Evolutionary conservation across 345 rosid species (phyloP).

Genomic region (Euphorbia pulcherrima): DNA sequence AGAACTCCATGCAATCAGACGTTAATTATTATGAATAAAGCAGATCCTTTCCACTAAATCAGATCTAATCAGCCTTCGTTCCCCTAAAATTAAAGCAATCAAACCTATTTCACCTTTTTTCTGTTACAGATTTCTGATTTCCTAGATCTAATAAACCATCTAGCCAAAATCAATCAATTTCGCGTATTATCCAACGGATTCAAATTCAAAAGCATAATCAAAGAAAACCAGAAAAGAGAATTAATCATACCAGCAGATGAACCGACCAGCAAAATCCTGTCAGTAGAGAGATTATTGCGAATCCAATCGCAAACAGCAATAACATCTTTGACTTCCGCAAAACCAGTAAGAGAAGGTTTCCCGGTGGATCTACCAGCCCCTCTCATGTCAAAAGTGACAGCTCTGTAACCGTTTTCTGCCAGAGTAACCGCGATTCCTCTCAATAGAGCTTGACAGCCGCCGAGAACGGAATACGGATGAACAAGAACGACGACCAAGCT

Average conservation of each 20-base stretch:
- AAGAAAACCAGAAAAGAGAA: neutral
- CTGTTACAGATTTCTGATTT: conserved; percentile 9
- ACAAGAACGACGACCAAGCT: conserved; percentile 65
- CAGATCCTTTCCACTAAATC: conserved; percentile 1
- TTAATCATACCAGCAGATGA: conserved; percentile 73
- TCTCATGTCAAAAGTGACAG: conserved; percentile 90
- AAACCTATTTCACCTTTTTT: no score
- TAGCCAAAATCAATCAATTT: neutral
- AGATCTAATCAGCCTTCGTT: neutral
- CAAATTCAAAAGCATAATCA: neutral
- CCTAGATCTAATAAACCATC: conserved; percentile 30
- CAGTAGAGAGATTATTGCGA: conserved; percentile 37
- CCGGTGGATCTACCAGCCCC: conserved; percentile 89
- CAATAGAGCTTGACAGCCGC: conserved; percentile 74
- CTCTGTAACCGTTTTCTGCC: conserved; percentile 49
- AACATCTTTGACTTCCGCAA: conserved; percentile 78
- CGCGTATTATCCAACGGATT: neutral
- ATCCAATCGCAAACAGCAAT: conserved; percentile 78
- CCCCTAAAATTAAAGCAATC: no score
- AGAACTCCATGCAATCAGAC: no score
- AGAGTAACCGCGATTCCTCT: conserved; percentile 68
- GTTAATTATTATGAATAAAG: neutral
- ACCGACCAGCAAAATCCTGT: conserved; percentile 76
- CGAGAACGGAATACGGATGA: conserved; percentile 80
- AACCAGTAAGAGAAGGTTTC: conserved; percentile 77